phyloP scores from a whole-genome alignment of 2,329 filamentous ascomycete genomes.

The Trichoderma pleuroti region DNA sequence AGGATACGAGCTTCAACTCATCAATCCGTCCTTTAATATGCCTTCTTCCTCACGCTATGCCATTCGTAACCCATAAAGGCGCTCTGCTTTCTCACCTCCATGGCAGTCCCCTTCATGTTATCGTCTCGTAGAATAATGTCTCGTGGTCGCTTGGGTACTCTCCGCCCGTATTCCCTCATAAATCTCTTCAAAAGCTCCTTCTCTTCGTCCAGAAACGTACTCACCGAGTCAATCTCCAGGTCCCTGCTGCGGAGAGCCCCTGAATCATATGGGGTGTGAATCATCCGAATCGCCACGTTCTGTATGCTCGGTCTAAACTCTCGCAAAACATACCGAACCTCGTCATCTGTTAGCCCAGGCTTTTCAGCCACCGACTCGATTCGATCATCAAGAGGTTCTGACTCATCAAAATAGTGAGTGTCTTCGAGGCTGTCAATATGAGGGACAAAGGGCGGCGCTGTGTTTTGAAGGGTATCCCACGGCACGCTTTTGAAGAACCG shows the following conservation, averaged over 20 bases:
- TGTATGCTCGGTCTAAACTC: conserved; percentile 42
- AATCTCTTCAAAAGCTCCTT: conserved; percentile 48
- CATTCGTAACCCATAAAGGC: conserved; percentile 93
- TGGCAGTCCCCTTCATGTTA: conserved; percentile 59
- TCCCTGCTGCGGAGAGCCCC: conserved; percentile 48
- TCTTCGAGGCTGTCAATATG: conserved; percentile 65
- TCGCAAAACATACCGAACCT: conserved; percentile 34
- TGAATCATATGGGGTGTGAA: conserved; percentile 48
- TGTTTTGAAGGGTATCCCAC: conserved; percentile 71
- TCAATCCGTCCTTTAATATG: conserved; percentile 26
- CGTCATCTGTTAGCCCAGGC: conserved; percentile 29
- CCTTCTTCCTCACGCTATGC: conserved; percentile 46
- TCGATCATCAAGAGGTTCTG: conserved; percentile 66
- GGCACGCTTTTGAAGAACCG: conserved; percentile 77
- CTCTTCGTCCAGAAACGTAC: conserved; percentile 34
- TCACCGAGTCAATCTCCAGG: conserved; percentile 42
- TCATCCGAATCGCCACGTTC: conserved; percentile 42
- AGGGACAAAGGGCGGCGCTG: conserved; percentile 75
- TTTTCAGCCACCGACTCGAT: conserved; percentile 45
- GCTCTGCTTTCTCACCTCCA: conserved; percentile 75
- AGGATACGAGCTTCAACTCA: neutral
- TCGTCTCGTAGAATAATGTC: conserved; percentile 80
- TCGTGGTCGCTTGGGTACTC: conserved; percentile 74
- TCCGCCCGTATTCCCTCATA: conserved; percentile 51
- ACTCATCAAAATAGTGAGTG: conserved; percentile 88